Evolutionary conservation across 257 asterid genomes (phyloP).

Genomic region (Solanum chmielewskii): DNA sequence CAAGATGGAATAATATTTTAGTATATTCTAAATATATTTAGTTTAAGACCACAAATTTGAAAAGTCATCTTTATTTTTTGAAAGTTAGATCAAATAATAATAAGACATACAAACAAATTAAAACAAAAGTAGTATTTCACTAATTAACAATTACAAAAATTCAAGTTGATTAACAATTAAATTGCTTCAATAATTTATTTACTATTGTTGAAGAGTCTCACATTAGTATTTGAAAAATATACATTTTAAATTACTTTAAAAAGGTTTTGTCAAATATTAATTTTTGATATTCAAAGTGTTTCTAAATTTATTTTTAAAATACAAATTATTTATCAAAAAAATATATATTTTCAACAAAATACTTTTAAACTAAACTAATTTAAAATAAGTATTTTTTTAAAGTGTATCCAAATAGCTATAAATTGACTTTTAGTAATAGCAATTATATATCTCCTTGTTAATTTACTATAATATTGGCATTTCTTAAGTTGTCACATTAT

Average conservation of each 20-base stretch:
- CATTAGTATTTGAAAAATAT: neutral
- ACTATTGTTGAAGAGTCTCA: neutral
- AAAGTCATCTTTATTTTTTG: neutral
- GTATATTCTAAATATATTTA: too few relatives aligned
- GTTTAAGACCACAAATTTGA: neutral
- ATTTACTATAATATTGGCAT: neutral
- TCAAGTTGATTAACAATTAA: neutral
- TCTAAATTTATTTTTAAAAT: too few relatives aligned
- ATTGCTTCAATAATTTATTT: neutral
- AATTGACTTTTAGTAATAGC: neutral
- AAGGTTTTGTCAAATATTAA: too few relatives aligned
- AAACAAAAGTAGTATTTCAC: neutral
- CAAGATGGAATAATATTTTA: too few relatives aligned
- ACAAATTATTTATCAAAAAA: neutral
- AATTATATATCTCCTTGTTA: neutral
- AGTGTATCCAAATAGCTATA: neutral
- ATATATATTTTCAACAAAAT: too few relatives aligned
- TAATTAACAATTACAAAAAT: neutral
- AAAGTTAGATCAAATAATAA: neutral
- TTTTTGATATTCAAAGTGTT: neutral
- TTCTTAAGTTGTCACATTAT: neutral
- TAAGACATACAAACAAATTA: neutral
- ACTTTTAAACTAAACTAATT: too few relatives aligned
- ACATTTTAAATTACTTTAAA: neutral
- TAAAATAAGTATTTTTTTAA: too few relatives aligned